These are phyloP conservation scores for Daldinia sp. DNA, from an alignment of 2,329 filamentous ascomycete genomes.

Conservation along the genomic window DNA sequence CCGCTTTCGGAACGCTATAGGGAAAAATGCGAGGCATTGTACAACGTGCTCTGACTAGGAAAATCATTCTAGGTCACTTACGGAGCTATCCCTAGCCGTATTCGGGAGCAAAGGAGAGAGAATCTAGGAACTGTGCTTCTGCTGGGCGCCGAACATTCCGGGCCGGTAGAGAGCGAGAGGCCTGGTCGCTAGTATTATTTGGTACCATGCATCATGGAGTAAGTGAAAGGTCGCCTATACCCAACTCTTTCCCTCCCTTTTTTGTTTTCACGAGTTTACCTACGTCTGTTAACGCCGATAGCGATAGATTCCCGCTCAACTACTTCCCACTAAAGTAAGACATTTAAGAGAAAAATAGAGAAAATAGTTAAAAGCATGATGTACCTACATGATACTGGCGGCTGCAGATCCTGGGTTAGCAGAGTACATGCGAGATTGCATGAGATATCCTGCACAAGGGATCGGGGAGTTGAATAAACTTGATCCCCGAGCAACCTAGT, in stretches of 20 bases:
- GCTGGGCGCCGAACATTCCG: slow-evolving; percentile 48
- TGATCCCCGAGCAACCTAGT: slow-evolving; percentile 34
- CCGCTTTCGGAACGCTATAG: slow-evolving; percentile 50
- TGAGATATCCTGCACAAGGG: slow-evolving; percentile 33
- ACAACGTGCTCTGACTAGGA: slow-evolving; percentile 33
- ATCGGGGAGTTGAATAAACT: slow-evolving; percentile 32
- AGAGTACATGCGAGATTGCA: slow-evolving; percentile 30
- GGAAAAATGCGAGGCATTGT: slow-evolving; percentile 33
- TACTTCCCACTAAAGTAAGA: slow-evolving; percentile 40
- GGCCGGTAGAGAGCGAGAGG: slow-evolving; percentile 15
- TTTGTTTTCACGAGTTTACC: slow-evolving; percentile 1
- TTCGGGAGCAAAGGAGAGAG: slow-evolving; percentile 41
- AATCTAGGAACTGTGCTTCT: slow-evolving; percentile 30
- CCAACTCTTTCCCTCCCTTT: slow-evolving; percentile 17
- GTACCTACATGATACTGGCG: slow-evolving; percentile 31
- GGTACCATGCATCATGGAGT: slow-evolving; percentile 12
- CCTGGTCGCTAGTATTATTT: slow-evolving; percentile 10
- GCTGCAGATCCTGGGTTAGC: slow-evolving; percentile 25
- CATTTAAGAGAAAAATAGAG: slow-evolving; percentile 33
- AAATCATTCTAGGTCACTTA: slow-evolving; percentile 43
- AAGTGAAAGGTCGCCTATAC: slow-evolving; percentile 19
- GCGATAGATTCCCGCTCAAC: slow-evolving; percentile 28
- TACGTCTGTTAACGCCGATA: slow-evolving; percentile 9
- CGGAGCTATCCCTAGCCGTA: slow-evolving; percentile 43
- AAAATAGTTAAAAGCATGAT: slow-evolving; percentile 25